Evolutionary conservation across 208 protist genomes (phyloP), one percentile per base, ranked within the genome.

Genomic region (Crithidia acanthocephali): DNA sequence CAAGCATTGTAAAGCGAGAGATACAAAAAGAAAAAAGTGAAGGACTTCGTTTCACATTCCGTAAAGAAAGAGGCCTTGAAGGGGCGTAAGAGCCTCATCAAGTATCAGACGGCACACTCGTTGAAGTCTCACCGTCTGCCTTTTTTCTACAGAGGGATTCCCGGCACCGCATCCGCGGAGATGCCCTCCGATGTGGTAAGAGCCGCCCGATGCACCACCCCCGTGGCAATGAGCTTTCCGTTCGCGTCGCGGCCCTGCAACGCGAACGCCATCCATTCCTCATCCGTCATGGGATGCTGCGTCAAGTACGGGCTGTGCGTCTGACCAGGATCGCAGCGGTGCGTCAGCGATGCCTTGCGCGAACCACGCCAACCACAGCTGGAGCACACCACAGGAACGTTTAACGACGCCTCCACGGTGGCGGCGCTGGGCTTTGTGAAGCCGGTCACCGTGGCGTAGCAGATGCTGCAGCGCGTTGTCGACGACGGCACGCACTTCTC

Each of bases 321-420:
- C 22, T 86, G 70, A 23, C 65, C 48, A 23, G 63, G 76, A 32
- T 80, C 80, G 60, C 88, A 94, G 25, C 80, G 83, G 67, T 94
- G 88, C 8, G 50, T 35, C 45, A 80, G 57, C 0, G 85, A 77
- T 2, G 73, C 73, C 53, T 82, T 77, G 22, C 89, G 81, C 51
- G 83, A 81, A 40, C 89, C 89, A 25, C 76, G 58, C 89, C 89
- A 94, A 8, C 86, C 86, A 60, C 89, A 94, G 65, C 82, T 88
- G 16, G 80, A 79, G 79, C 89, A 94, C 68, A 89, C 61, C 30
- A 94, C 89, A 25, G 79, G 72, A 15, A 92, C 75, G 13, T 70
- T 48, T 52, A 76, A 51, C 8, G 78, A 76, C 30, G 76, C 75
- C 37, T 80, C 58, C 0, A 79, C 10, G 40, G 92, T 79, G 10